Evolutionary conservation across 371 early-diverging fungal genomes (phyloP).

Genomic region (Lichtheimia hyalospora): DNA sequence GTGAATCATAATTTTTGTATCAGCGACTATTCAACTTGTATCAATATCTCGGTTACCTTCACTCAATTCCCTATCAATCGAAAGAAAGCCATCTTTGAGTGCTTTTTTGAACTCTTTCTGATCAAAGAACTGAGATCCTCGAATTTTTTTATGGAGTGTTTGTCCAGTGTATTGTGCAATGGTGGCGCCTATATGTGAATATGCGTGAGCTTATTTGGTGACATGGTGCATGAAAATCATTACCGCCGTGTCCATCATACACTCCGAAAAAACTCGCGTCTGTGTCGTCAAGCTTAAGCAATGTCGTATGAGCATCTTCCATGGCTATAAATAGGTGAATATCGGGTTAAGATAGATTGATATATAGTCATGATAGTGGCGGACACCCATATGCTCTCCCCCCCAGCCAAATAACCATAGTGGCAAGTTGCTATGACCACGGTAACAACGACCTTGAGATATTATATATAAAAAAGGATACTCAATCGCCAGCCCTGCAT

Average conservation of each 20-base stretch:
- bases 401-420: no score
- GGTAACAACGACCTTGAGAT: no score
- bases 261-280: constrained; percentile 88
- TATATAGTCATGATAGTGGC: not conserved
- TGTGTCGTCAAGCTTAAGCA: constrained; percentile 65
- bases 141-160: constrained; percentile 73
- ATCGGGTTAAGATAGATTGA: not conserved
- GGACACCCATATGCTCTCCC: no score
- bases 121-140: constrained; percentile 61
- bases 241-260: constrained; percentile 97
- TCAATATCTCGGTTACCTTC: constrained; percentile 50
- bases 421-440: no score
- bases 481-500: constrained; percentile 99
- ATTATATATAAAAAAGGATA: constrained; percentile 40
- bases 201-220: not conserved
- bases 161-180: constrained; percentile 89
- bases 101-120: constrained; percentile 72
- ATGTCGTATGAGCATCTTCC: constrained; percentile 97
- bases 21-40: not conserved
- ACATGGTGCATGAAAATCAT: constrained; percentile 9
- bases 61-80: constrained; percentile 77
- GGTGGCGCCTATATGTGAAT: constrained; percentile 52
- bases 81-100: constrained; percentile 81
- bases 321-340: constrained; percentile 65
- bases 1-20: not conserved